Evolutionary conservation across 352 stramenopile genomes (phyloP).

Genomic region (Globisporangium carolinianum): DNA sequence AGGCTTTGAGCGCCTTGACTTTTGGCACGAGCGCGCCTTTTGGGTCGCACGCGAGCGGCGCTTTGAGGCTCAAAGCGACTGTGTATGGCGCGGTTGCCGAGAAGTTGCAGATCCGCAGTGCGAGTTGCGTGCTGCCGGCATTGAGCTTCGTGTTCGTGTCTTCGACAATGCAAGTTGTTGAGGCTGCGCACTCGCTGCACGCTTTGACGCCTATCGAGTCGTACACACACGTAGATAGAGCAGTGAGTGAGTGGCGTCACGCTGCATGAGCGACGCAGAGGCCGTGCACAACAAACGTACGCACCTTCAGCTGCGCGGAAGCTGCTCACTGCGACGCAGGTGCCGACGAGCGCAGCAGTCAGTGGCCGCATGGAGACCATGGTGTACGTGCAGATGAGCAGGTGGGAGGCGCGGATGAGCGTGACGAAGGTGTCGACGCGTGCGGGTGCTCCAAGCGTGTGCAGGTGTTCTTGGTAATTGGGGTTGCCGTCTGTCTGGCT

Average conservation of each 20-base stretch:
- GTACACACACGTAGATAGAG: background rate
- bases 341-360: slow-evolving; percentile 1
- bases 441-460: background rate
- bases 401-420: too few relatives aligned
- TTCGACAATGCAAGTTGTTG: slow-evolving; percentile 56
- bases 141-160: slow-evolving; percentile 21
- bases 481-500: background rate
- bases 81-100: slow-evolving; percentile 26
- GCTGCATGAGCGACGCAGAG: background rate
- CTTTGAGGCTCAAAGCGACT: slow-evolving; percentile 39
- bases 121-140: slow-evolving; percentile 31
- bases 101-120: slow-evolving; percentile 67
- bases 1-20: slow-evolving; percentile 23
- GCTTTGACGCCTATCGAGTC: slow-evolving; percentile 21
- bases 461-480: slow-evolving; percentile 19
- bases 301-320: slow-evolving; percentile 8
- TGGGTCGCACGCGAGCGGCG: slow-evolving; percentile 40
- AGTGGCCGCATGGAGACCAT: slow-evolving; percentile 4
- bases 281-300: background rate
- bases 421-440: too few relatives aligned
- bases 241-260: background rate
- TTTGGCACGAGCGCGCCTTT: slow-evolving; percentile 29
- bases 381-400: background rate
- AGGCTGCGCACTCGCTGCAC: slow-evolving; percentile 40
- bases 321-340: background rate